Evolutionary conservation across 139 green algal species (phyloP), one percentile per base, ranked within the genome.

Genomic region (Pleodorina starrii): DNA sequence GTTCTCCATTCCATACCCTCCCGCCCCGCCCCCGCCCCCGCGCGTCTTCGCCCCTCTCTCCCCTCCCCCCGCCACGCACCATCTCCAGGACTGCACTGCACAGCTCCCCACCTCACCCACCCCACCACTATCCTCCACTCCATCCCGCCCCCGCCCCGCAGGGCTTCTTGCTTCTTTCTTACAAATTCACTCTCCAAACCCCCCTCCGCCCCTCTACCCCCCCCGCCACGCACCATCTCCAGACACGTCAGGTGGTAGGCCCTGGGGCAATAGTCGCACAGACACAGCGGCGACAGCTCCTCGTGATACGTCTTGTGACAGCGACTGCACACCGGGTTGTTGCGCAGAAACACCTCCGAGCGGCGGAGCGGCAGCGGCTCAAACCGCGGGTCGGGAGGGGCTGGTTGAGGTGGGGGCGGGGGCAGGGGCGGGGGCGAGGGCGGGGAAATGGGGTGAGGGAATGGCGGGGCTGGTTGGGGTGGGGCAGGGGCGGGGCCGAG

Each of bases 191-290:
- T n/a, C n/a, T n/a, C n/a, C n/a, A n/a, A n/a, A n/a, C n/a, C n/a
- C n/a, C n/a, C n/a, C n/a, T n/a, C n/a, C n/a, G n/a, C n/a, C 29
- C 63, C 23, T 5, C n/a, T 16, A 19, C n/a, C 11, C 57, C 35
- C 50, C 57, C 2, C 19, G 9, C 6, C 25, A 17, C 79, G 7
- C 50, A 51, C 83, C 44, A 91, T 54, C 44, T 84, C 90, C 54
- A 95, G 51, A 89, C 93, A 95, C 43, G n/a, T 66, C 72, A 95
- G 50, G 79, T 95, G 93, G 86, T 89, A 93, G 12, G 91, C 89
- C 27, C 87, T 48, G 0, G 91, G 92, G 84, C 91, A 95, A 81
- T 90, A 94, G 91, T 95, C 91, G 81, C 93, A 95, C 50, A 94
- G 86, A 43, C 89, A 81, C 44, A 94, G 87, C 66, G 90, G 89